phyloP scores from a whole-genome alignment of 164 flowering plant species.

The Platanus orientalis region DNA sequence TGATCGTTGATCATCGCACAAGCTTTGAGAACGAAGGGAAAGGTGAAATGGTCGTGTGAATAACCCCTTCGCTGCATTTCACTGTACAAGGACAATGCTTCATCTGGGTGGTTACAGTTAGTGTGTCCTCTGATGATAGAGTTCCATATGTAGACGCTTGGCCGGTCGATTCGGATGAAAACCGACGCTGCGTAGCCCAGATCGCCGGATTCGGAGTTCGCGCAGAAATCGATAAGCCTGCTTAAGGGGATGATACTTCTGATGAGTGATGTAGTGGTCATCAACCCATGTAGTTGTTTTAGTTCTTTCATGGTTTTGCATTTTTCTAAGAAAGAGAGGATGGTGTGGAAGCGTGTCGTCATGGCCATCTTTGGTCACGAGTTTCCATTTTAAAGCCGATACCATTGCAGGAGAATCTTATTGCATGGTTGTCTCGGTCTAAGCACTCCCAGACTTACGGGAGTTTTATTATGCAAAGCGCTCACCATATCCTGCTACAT shows the following conservation, averaged over 20 bases:
- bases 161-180: constrained; percentile 16
- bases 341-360: constrained; percentile 5
- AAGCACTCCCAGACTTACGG: too few relatives aligned
- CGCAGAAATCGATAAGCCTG: constrained; percentile 23
- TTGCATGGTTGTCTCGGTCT: too few relatives aligned
- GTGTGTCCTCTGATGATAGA: constrained; percentile 25
- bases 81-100: constrained; percentile 17
- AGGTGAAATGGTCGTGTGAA: constrained; percentile 26
- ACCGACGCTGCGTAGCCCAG: constrained; percentile 20
- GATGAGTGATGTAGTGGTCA: constrained; percentile 21
- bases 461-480: too few relatives aligned
- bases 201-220: constrained; percentile 11
- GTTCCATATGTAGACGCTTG: constrained; percentile 29
- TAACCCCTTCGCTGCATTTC: constrained; percentile 24
- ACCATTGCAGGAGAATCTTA: too few relatives aligned
- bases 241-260: constrained; percentile 14
- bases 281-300: constrained; percentile 22
- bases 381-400: too few relatives aligned
- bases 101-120: constrained; percentile 1
- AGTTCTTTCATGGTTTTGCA: constrained; percentile 21
- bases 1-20: constrained; percentile 8
- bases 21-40: constrained; percentile 26
- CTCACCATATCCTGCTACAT: too few relatives aligned
- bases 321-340: constrained; percentile 15
- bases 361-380: background rate